A percentile compares a stretch with the other conserved stretches of the same genome.
Conservation (phyloP, 495 filamentous ascomycete genomes). For the Xylaria telfairii region DNA sequence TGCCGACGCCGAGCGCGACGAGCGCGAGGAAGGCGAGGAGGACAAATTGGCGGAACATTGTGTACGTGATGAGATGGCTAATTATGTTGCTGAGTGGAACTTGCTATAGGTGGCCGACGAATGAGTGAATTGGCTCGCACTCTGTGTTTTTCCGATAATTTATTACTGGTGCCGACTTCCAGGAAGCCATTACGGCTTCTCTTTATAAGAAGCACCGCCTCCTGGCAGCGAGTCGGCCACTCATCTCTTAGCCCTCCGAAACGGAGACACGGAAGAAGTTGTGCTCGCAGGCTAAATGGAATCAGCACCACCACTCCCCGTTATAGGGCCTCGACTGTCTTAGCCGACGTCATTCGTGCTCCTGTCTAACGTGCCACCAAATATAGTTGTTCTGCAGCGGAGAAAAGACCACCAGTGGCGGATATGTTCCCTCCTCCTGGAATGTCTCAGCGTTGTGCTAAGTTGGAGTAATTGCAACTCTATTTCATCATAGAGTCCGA, state of each 20-base stretch:
- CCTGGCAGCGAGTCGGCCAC: background rate
- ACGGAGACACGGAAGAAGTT: constrained; percentile 18
- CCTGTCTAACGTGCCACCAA: background rate
- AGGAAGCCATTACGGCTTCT: background rate
- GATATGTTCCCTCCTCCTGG: background rate
- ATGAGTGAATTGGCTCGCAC: constrained; percentile 5
- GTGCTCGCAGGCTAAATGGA: constrained; percentile 22
- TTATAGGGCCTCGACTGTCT: constrained; percentile 1
- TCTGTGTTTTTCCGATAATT: constrained; percentile 16
- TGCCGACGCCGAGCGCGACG: constrained; percentile 7
- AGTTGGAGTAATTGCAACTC: constrained; percentile 5
- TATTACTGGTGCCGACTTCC: constrained; percentile 17
- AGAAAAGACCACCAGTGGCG: background rate
- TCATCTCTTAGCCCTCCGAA: constrained; percentile 9
- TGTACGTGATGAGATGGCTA: background rate
- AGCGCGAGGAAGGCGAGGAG: constrained; percentile 12
- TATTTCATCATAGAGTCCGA: background rate
- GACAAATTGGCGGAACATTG: constrained; percentile 9
- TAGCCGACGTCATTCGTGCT: constrained; percentile 15
- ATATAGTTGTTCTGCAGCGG: background rate
- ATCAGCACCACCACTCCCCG: constrained; percentile 6
- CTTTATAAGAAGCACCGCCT: background rate
- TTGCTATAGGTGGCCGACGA: background rate
- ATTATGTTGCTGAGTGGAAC: constrained; percentile 1
- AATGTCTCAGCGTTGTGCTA: constrained; percentile 3